Base-by-base conservation (phyloP, 225 moss, liverwort and hornwort species). In the Pseudisothecium myosuroides region DNA sequence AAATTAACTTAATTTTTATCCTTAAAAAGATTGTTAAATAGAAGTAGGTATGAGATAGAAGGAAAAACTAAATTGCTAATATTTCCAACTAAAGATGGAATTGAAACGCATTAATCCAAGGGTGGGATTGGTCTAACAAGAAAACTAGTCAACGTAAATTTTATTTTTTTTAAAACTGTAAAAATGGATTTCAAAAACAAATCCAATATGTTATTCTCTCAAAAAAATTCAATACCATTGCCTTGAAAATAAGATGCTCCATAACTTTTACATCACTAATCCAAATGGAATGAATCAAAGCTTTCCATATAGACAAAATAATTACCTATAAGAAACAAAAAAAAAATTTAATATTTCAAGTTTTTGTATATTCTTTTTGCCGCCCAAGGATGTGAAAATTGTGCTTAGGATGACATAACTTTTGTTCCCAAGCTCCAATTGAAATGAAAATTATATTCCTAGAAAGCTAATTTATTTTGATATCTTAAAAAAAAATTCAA, bases 141-240 rank as follows among this genome's bases (percentile, higher is more conserved):
- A 0, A 72, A 27, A 72, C 2, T 12, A 14, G 0, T 1, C 2
- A 9, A 0, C 12, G 0, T 2, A 27, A 72, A 3, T 41, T 43
- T 0, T 68, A n/a, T 23, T 14, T 24, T 8, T 26, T 14, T 12
- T 4, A 14, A 26, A 9, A 15, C 27, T 15, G 5, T 27, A 5
- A 43, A 43, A 43, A 27, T 16, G 16, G 5, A 43, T 3, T 27
- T 27, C 1, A 43, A 72, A 41, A 43, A 16, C 3, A 2, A 43
- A 43, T 72, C 27, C 4, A 14, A 43, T 15, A 16, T 10, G 8
- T 10, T 63, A 31, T 27, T 43, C 3, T 9, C 2, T 26, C 2
- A 41, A 71, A 13, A 43, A 14, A 0, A 71, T 26, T 43, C 14
- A 41, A 3, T 9, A 1, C n/a, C n/a, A 43, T 71, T 41, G 26